A percentile compares a stretch with the other conserved stretches of the same genome.
phyloP scores from a whole-genome alignment of 2,329 filamentous ascomycete genomes.

The Paradendryphiella salina region DNA sequence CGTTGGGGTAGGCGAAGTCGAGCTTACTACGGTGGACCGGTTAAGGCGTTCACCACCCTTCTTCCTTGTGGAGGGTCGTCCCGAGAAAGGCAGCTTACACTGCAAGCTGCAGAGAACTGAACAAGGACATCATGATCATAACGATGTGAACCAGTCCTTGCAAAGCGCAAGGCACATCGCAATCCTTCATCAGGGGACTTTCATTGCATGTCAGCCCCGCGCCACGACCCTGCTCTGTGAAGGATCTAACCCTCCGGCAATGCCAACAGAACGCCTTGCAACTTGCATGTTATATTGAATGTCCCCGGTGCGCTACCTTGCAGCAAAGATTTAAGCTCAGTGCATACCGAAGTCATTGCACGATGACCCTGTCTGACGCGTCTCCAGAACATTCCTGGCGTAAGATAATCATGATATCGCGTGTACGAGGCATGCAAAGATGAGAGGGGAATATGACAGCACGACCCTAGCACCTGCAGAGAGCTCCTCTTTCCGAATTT shows the following conservation, averaged over 20 bases:
- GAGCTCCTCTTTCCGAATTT: conserved; percentile 21
- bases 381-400: conserved; percentile 16
- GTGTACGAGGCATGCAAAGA: conserved; percentile 3
- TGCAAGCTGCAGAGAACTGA: conserved; percentile 9
- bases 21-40: conserved; percentile 12
- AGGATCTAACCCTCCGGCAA: neutral
- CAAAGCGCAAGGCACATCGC: neutral
- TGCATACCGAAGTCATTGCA: conserved; percentile 16
- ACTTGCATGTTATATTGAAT: conserved; percentile 13
- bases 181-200: neutral
- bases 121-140: neutral
- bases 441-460: conserved; percentile 13
- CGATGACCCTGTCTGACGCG: conserved; percentile 14
- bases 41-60: conserved; percentile 13
- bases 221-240: neutral
- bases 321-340: conserved; percentile 14
- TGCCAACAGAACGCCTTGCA: neutral
- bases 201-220: conserved; percentile 10
- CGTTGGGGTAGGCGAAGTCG: conserved; percentile 18
- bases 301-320: conserved; percentile 10
- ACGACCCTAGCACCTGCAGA: conserved; percentile 23
- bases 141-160: neutral
- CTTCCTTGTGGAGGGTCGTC: conserved; percentile 30
- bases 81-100: conserved; percentile 36
- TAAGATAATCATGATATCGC: neutral